phyloP scores from a whole-genome alignment of 108 stramenopile species.

The Nitzschia inconspicua region DNA sequence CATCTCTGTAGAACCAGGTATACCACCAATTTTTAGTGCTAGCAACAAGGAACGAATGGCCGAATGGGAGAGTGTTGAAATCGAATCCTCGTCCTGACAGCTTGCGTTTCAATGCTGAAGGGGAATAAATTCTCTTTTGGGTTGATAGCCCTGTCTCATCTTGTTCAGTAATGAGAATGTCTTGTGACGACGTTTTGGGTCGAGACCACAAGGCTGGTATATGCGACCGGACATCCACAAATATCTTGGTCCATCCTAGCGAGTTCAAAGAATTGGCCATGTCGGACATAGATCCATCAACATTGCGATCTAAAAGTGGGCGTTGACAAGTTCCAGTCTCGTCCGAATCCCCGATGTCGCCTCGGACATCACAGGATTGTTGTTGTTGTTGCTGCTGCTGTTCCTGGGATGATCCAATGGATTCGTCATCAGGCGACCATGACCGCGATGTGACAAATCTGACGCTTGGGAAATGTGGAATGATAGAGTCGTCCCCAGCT shows the following conservation, averaged over 20 bases:
- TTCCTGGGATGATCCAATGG: too few species aligned
- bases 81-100: not conserved
- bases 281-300: not conserved
- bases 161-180: not conserved
- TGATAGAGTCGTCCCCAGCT: too few species aligned
- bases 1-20: constrained; percentile 42
- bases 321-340: too few species aligned
- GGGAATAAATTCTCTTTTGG: constrained; percentile 10
- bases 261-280: constrained; percentile 56
- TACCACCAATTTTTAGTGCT: constrained; percentile 45
- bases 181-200: not conserved
- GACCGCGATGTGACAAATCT: too few species aligned
- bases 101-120: constrained; percentile 13
- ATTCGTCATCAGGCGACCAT: too few species aligned
- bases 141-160: not conserved
- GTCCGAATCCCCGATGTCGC: too few species aligned
- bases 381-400: too few species aligned
- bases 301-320: too few species aligned
- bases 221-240: constrained; percentile 45
- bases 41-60: constrained; percentile 58
- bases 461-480: too few species aligned
- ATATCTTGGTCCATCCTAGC: constrained; percentile 68
- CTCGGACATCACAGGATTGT: too few species aligned
- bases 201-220: constrained; percentile 23
- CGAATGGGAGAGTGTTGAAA: constrained; percentile 42